These are phyloP conservation scores for Jaminaea rosea DNA, from an alignment of 1,284 basidiomycete genomes.

Conservation along the genomic window DNA sequence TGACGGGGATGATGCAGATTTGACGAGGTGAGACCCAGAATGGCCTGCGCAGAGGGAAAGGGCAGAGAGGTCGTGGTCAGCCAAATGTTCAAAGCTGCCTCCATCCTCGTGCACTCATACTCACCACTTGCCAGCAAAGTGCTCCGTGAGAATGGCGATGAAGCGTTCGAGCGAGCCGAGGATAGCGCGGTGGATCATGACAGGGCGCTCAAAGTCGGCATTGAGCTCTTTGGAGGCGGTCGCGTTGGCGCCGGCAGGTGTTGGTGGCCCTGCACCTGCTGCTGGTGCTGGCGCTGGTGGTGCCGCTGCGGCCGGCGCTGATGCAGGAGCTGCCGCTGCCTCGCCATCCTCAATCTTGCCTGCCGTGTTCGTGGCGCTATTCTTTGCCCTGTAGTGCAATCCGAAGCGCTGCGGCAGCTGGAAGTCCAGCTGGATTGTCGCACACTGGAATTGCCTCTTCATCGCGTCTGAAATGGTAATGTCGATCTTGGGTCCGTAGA, in stretches of 20 bases:
- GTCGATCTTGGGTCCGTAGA: slow-evolving; percentile 47
- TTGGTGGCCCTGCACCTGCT: not conserved
- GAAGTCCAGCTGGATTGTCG: slow-evolving; percentile 46
- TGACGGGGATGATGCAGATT: slow-evolving; percentile 87
- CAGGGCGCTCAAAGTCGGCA: slow-evolving; percentile 14
- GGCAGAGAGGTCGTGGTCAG: too few species aligned
- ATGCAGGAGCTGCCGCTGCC: not conserved
- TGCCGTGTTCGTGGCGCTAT: not conserved
- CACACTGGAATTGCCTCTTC: slow-evolving; percentile 40
- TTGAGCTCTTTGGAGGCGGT: not conserved
- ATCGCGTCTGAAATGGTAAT: slow-evolving; percentile 39
- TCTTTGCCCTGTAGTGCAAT: slow-evolving; percentile 25
- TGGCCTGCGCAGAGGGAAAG: too few species aligned
- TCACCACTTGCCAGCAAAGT: slow-evolving; percentile 39
- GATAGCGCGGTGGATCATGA: slow-evolving; percentile 47
- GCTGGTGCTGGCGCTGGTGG: not conserved
- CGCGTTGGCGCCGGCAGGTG: not conserved
- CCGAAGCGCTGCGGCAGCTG: slow-evolving; percentile 41
- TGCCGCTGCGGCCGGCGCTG: not conserved
- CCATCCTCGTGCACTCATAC: too few species aligned
- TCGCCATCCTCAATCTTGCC: too few species aligned
- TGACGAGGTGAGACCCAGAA: slow-evolving; percentile 97
- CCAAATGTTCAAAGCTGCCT: too few species aligned
- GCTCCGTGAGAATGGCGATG: slow-evolving; percentile 43
- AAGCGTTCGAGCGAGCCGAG: slow-evolving; percentile 44